phyloP scores from a whole-genome alignment of 441 rosid genomes.

The Populus trichocarpa region DNA sequence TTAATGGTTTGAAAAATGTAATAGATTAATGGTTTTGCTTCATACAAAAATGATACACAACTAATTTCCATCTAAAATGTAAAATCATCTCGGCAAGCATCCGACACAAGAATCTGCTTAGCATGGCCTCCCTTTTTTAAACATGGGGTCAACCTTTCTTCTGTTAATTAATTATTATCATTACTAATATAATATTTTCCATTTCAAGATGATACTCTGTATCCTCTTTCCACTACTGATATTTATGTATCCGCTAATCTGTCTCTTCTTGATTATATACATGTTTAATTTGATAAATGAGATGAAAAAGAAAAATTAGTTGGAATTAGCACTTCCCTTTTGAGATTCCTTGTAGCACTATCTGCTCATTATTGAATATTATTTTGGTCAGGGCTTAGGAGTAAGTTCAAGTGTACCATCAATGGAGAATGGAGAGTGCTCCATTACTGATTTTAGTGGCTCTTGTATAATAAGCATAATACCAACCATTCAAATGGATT shows the following conservation, averaged over 20 bases:
- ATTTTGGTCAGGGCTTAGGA: neutral
- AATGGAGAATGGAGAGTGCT: neutral
- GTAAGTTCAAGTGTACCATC: neutral
- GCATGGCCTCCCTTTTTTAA: neutral
- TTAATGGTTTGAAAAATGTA: neutral
- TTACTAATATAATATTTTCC: neutral
- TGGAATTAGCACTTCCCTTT: slow-evolving; percentile 21
- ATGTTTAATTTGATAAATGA: slow-evolving; percentile 3
- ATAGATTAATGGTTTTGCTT: neutral
- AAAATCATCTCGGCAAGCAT: slow-evolving; percentile 25
- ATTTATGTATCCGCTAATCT: slow-evolving; percentile 21
- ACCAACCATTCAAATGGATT: neutral
- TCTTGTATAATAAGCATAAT: neutral
- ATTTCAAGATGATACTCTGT: slow-evolving; percentile 10
- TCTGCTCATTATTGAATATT: slow-evolving; percentile 12
- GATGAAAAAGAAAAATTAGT: neutral
- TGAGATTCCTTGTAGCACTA: slow-evolving; percentile 30
- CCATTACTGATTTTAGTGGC: neutral
- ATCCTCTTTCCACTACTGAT: slow-evolving; percentile 24
- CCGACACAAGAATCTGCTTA: slow-evolving; percentile 24
- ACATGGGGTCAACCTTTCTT: slow-evolving; percentile 16
- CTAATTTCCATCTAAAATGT: neutral
- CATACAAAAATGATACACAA: neutral
- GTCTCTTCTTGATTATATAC: slow-evolving; percentile 13
- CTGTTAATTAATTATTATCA: neutral